A percentile compares a stretch with the other conserved stretches of the same genome.
phyloP scores from a whole-genome alignment of 1,284 basidiomycete genomes.

The Lentinula novae-zelandiae region DNA sequence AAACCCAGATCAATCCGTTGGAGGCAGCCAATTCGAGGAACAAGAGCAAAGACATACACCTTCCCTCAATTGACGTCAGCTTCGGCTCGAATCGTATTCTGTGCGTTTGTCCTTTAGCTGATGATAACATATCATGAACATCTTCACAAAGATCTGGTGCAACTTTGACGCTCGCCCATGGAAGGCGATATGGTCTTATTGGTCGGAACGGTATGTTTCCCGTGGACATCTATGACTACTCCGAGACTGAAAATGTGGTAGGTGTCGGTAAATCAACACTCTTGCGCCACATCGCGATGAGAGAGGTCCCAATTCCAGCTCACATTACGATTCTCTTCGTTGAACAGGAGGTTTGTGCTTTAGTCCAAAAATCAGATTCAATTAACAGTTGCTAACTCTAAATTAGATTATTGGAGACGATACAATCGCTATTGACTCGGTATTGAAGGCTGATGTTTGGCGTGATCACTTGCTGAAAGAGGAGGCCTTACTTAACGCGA shows the following conservation, averaged over 20 bases:
- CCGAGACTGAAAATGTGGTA: conserved; percentile 17
- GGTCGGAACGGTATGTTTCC: conserved; percentile 65
- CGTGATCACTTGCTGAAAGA: conserved; percentile 86
- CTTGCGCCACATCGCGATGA: conserved; percentile 92
- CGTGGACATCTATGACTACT: neutral
- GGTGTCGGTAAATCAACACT: conserved; percentile 98
- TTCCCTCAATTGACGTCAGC: conserved; percentile 94
- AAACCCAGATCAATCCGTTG: conserved; percentile 83
- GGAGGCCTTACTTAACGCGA: conserved; percentile 71
- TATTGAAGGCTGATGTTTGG: conserved; percentile 97
- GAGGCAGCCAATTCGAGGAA: conserved; percentile 83
- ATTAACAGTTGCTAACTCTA: too few relatives aligned
- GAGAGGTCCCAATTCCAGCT: conserved; percentile 90
- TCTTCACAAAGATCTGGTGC: conserved; percentile 63
- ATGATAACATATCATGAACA: conserved; percentile 10
- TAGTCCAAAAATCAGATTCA: neutral
- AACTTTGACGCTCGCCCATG: conserved; percentile 84
- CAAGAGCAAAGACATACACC: conserved; percentile 96
- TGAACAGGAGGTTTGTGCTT: conserved; percentile 81
- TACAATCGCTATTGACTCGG: conserved; percentile 88
- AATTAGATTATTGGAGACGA: conserved; percentile 86
- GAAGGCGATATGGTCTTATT: conserved; percentile 84
- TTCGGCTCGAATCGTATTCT: conserved; percentile 93
- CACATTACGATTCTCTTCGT: conserved; percentile 98
- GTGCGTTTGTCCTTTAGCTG: conserved; percentile 39